Base-by-base conservation (phyloP, 2,329 filamentous ascomycete genomes). In the Cadophora sp. region DNA sequence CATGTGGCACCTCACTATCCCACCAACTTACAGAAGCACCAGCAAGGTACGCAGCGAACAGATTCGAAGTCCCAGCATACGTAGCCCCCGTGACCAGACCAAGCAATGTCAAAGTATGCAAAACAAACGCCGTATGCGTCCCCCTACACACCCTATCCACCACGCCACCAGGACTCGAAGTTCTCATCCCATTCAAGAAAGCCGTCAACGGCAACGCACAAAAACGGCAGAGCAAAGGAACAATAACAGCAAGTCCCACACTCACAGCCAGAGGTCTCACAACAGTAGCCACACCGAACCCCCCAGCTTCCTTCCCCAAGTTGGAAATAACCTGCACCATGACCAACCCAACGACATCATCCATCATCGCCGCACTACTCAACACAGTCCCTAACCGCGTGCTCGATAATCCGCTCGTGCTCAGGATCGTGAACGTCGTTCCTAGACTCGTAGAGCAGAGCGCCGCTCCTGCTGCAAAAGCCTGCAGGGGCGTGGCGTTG, bases 311-410 rank as follows among this genome's bases (percentile, higher is more conserved):
- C 51, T 47, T 76, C 63, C 78, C 90, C 0, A 95, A 80, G 56
- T 88, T 89, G 0, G 89, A 86, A 24, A 96, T 89, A 55, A 95
- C 84, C 71, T 92, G 87, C 0, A 93, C 89, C 86, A 95, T 91
- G 8, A 94, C 86, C 11, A 95, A 80, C 0, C 91, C 91, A 1
- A 92, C 85, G 0, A 95, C 89, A 78, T 96, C 92, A 75, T 96
- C 92, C 79, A 96, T 86, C 86, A 96, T 92, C 0, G 92, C 92
- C 0, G 91, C 91, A 66, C 86, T 89, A 2, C 87, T 86, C 0
- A 94, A 82, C 0, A 96, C 85, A 9, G 79, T 87, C 65, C 80
- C 92, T 0, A 89, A 75, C 1, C 86, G 79, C 9, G 84, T 88
- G 1, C 80, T 76, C n/a, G 79, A 80, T 13, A 90, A 77, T 1